Evolutionary conservation across 1,284 basidiomycete species (phyloP), one percentile per base, ranked within the genome.

Genomic region (Leccinum subatratum): DNA sequence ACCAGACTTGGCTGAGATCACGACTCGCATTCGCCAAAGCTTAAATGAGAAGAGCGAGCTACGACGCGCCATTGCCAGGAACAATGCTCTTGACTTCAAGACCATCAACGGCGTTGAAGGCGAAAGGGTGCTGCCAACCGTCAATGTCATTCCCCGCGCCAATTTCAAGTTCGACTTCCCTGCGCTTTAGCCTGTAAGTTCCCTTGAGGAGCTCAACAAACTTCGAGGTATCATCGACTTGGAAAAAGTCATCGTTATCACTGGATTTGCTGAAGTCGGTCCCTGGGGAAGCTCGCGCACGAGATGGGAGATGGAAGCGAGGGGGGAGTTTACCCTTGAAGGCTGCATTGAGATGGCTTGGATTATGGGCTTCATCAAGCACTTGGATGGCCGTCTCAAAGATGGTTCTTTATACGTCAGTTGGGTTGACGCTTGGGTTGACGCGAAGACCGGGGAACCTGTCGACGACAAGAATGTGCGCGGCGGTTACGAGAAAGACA

Each of bases 261-360:
- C 97, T 65, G 97, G 37, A 37, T 32, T 37, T 37, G 37, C 37
- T 37, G 37, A 37, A 3, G 34, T 37, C 12, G 37, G 37, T 37
- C 37, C 37, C 37, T 37, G 37, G 37, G 37, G 37, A 37, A 37
- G 37, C 37, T 37, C 37, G 37, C 37, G 37, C 37, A 37, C 3
- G 32, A 32, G 32, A 32, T 32, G 30, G 30, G 34, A 37, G 3
- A 6, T 16, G 14, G 37, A 37, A 37, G 37, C 14, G 37, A 39
- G 88, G 1, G 95, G 95, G 42, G 89, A 95, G 75, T 92, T 98
- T 79, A 95, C 95, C 7, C 96, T 98, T 74, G 93, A 98, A 79
- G 96, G 96, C 59, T 94, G 93, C 76, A 97, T 99, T 74, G 96
- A 99, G 83, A 96, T 99, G 91, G 96, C 96, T 14, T 99, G 96